These are phyloP conservation scores for Myxozyma neotropica DNA, from an alignment of 805 yeast genomes.

Conservation along the genomic window DNA sequence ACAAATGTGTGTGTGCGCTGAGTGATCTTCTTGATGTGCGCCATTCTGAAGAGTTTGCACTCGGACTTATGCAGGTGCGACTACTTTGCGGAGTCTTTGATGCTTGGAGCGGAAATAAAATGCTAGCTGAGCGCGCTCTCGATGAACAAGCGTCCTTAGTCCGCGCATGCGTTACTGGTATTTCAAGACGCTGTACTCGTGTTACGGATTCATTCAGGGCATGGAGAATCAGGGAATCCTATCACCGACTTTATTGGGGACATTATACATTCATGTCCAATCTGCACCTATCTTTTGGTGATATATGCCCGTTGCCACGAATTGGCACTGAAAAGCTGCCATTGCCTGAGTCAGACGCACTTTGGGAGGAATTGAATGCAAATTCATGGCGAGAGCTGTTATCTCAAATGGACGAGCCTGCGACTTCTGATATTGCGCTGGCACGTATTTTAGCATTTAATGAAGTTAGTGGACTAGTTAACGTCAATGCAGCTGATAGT, in stretches of 20 bases:
- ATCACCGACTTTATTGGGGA: conserved; percentile 25
- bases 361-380: conserved; percentile 31
- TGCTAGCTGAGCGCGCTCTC: conserved; percentile 17
- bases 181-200: conserved; percentile 8
- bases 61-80: conserved; percentile 18
- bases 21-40: neutral
- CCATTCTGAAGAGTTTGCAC: conserved; percentile 4
- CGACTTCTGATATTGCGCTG: conserved; percentile 19
- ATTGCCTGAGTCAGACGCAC: conserved; percentile 36
- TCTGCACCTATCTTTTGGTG: conserved; percentile 14
- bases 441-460: conserved; percentile 9
- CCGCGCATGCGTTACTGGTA: conserved; percentile 21
- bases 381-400: conserved; percentile 9
- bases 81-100: conserved; percentile 21
- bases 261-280: conserved; percentile 22
- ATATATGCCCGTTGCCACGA: conserved; percentile 22
- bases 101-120: conserved; percentile 20
- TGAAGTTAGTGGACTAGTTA: conserved; percentile 8
- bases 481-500: neutral
- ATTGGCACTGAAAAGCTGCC: conserved; percentile 33
- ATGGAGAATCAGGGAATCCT: conserved; percentile 19
- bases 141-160: conserved; percentile 25
- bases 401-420: conserved; percentile 2
- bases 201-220: neutral
- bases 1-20: neutral